These are phyloP conservation scores for Tothia fuscella DNA, from an alignment of 2,329 filamentous ascomycete species.

Conservation along the genomic window DNA sequence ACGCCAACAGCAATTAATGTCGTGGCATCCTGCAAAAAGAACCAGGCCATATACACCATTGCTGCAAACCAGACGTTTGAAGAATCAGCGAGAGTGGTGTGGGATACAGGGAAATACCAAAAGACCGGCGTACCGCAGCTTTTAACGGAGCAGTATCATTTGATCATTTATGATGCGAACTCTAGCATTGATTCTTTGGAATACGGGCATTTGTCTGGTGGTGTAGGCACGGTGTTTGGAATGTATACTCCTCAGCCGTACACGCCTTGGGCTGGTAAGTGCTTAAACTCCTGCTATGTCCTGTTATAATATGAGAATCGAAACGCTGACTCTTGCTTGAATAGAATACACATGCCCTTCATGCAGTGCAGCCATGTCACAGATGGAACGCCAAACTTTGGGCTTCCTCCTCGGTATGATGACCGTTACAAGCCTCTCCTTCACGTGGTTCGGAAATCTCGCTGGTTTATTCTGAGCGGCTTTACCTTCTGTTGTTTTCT, in stretches of 20 bases:
- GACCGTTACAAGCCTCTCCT: conserved; percentile 44
- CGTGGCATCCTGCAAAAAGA: conserved; percentile 47
- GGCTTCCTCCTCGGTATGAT: conserved; percentile 44
- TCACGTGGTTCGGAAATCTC: conserved; percentile 40
- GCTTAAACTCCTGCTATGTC: conserved; percentile 1
- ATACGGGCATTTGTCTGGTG: conserved; percentile 39
- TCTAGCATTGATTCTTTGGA: conserved; percentile 37
- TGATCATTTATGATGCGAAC: conserved; percentile 49
- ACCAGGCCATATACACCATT: conserved; percentile 50
- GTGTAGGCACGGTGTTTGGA: conserved; percentile 44
- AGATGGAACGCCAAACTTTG: conserved; percentile 42
- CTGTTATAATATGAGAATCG: neutral
- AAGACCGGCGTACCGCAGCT: conserved; percentile 35
- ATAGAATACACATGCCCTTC: conserved; percentile 44
- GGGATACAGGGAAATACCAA: conserved; percentile 48
- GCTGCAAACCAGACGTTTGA: conserved; percentile 44
- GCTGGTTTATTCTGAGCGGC: conserved; percentile 24
- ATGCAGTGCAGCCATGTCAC: conserved; percentile 41
- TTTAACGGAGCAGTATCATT: conserved; percentile 48
- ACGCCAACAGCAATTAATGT: conserved; percentile 50
- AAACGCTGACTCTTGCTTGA: conserved; percentile 11
- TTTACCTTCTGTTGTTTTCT: too few species aligned
- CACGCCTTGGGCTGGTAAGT: conserved; percentile 37
- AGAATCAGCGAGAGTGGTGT: conserved; percentile 36
- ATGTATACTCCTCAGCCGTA: conserved; percentile 48